Percentiles rank a stretch among this genome's conserved stretches.
phyloP scores from a whole-genome alignment of 805 yeast species.

The Nadsonia fulvescens region DNA sequence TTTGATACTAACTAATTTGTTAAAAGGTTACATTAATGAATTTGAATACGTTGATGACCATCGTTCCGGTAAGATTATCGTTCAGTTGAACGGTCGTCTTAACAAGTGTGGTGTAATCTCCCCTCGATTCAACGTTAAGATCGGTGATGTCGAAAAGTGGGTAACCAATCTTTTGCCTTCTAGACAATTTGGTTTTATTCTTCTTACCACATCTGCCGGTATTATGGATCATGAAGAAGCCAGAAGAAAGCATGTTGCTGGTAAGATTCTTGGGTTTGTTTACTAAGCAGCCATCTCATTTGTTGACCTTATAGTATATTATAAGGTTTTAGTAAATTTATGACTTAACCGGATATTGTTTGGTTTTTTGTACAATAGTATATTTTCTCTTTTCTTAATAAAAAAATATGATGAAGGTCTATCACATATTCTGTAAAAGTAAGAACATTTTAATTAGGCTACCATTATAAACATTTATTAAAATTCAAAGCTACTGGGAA shows the following conservation, averaged over 20 bases:
- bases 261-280: constrained; percentile 96
- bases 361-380: too few species aligned
- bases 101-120: constrained; percentile 98
- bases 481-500: too few species aligned
- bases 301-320: too few species aligned
- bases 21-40: constrained; percentile 78
- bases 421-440: too few species aligned
- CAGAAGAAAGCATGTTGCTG: constrained; percentile 98
- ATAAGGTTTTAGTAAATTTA: too few species aligned
- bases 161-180: constrained; percentile 96
- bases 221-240: constrained; percentile 99
- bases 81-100: constrained; percentile 92
- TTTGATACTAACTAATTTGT: constrained; percentile 2
- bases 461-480: too few species aligned
- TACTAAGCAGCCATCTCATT: too few species aligned
- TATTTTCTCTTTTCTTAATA: too few species aligned
- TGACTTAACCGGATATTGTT: too few species aligned
- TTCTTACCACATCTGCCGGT: constrained; percentile 98
- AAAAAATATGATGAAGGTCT: too few species aligned
- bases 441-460: too few species aligned
- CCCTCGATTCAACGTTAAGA: constrained; percentile 95
- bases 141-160: constrained; percentile 94
- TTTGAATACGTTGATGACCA: constrained; percentile 97
- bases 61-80: constrained; percentile 96
- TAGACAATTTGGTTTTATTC: constrained; percentile 96